A percentile compares a stretch with the other conserved stretches of the same genome.
Evolutionary conservation across 176 grass and related monocot species (phyloP).

Genomic region (Carex littledalei): DNA sequence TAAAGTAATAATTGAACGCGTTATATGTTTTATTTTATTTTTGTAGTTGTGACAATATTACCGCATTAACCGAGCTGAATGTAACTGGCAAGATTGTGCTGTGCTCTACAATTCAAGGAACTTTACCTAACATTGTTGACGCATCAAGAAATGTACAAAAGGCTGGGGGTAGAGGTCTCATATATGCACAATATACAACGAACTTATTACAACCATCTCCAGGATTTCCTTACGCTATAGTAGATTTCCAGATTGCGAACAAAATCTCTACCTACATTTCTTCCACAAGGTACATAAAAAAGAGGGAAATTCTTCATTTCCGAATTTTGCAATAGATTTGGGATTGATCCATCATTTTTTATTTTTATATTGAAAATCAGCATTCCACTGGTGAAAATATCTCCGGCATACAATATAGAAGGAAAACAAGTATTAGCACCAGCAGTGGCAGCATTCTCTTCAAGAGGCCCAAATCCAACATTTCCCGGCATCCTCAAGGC

Average conservation of each 20-base stretch:
- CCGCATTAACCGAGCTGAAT: too few relatives aligned
- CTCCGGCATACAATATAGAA: constrained; percentile 16
- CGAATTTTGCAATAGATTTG: neutral
- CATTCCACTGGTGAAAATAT: constrained; percentile 21
- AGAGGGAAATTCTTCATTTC: neutral
- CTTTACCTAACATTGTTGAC: too few relatives aligned
- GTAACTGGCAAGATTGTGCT: too few relatives aligned
- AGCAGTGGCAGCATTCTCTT: constrained; percentile 39
- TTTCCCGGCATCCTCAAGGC: constrained; percentile 44
- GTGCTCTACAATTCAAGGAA: too few relatives aligned
- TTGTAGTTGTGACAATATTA: too few relatives aligned
- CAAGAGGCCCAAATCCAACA: constrained; percentile 24
- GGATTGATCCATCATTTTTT: neutral
- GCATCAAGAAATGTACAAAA: too few relatives aligned
- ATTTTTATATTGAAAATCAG: neutral
- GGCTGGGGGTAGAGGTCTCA: too few relatives aligned
- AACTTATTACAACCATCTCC: neutral
- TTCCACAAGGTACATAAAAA: neutral
- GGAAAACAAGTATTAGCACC: constrained; percentile 29
- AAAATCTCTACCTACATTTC: neutral
- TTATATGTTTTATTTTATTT: too few relatives aligned
- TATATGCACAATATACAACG: constrained; percentile 24
- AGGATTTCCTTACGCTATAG: constrained; percentile 8
- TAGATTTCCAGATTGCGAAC: constrained; percentile 31
- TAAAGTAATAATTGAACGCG: too few relatives aligned